Conservation (phyloP, 1,139 yeast genomes). For the Nakaseomyces sp. region DNA sequence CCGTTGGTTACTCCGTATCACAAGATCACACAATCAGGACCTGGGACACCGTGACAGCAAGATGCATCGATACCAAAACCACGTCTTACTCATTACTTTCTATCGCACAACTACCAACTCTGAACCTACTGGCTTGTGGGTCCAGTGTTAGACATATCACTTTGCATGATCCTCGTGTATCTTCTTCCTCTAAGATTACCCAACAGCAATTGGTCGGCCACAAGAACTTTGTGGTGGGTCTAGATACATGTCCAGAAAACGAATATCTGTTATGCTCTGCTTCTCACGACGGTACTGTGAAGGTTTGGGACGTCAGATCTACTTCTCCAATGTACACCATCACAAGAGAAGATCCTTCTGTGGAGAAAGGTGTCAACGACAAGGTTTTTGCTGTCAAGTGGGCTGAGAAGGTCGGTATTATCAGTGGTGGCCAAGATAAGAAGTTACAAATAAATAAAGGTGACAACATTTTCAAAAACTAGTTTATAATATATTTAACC, state of each 20-base stretch:
- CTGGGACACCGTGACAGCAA: slow-evolving; percentile 85
- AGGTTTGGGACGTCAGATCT: slow-evolving; percentile 93
- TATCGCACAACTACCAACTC: slow-evolving; percentile 54
- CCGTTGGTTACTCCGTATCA: slow-evolving; percentile 88
- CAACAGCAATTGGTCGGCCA: slow-evolving; percentile 78
- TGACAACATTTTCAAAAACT: slow-evolving; percentile 27
- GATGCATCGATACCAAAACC: slow-evolving; percentile 77
- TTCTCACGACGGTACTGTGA: slow-evolving; percentile 91
- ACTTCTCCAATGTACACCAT: slow-evolving; percentile 80
- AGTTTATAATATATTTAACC: not conserved
- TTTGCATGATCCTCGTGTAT: slow-evolving; percentile 78
- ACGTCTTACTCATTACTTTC: slow-evolving; percentile 85
- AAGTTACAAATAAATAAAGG: slow-evolving; percentile 78
- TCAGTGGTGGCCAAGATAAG: slow-evolving; percentile 92
- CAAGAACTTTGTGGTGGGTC: slow-evolving; percentile 76
- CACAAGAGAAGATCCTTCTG: slow-evolving; percentile 49
- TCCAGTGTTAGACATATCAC: slow-evolving; percentile 94
- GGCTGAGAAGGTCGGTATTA: slow-evolving; percentile 70
- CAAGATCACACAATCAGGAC: slow-evolving; percentile 93
- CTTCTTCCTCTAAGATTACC: slow-evolving; percentile 43
- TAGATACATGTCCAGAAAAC: slow-evolving; percentile 65
- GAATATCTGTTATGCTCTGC: slow-evolving; percentile 79
- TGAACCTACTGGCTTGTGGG: slow-evolving; percentile 76
- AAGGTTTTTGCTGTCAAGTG: slow-evolving; percentile 86
- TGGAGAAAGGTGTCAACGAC: slow-evolving; percentile 33